These are phyloP conservation scores for Penicillium antarcticum DNA, from an alignment of 495 filamentous ascomycete genomes.

Conservation along the genomic window DNA sequence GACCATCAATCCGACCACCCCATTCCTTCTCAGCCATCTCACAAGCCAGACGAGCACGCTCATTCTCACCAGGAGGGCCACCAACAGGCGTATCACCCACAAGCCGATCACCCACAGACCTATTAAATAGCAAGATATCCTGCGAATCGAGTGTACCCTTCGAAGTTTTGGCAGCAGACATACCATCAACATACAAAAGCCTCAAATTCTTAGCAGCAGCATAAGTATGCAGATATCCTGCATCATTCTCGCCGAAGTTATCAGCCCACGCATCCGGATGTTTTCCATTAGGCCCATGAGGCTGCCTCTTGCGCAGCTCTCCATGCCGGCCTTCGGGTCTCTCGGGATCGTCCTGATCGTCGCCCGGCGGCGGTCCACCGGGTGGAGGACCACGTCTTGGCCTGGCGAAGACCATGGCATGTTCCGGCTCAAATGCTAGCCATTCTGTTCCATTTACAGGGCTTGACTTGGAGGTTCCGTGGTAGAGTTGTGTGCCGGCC, in stretches of 20 bases:
- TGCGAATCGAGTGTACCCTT: conserved; percentile 62
- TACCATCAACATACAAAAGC: conserved; percentile 61
- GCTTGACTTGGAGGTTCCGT: conserved; percentile 43
- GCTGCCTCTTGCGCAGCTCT: conserved; percentile 17
- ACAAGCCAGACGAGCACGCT: conserved; percentile 50
- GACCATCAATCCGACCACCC: conserved; percentile 52
- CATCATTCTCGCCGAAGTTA: conserved; percentile 5
- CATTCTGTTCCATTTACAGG: conserved; percentile 55
- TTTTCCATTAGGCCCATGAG: background rate
- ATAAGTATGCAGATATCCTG: conserved; percentile 58
- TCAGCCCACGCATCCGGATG: background rate
- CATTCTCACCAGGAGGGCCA: conserved; percentile 28
- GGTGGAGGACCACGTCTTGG: conserved; percentile 10
- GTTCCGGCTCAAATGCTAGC: conserved; percentile 69
- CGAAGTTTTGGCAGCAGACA: conserved; percentile 53
- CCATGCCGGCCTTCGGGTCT: background rate
- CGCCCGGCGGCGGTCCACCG: background rate
- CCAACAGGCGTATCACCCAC: conserved; percentile 16
- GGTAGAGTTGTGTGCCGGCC: conserved; percentile 57
- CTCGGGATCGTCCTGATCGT: background rate
- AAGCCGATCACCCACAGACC: conserved; percentile 19
- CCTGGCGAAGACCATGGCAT: conserved; percentile 54
- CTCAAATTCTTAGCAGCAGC: conserved; percentile 44
- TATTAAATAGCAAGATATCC: conserved; percentile 48
- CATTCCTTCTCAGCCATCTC: conserved; percentile 41